Conservation (phyloP, 2,329 filamentous ascomycete genomes). For the Penicillium polonicum region DNA sequence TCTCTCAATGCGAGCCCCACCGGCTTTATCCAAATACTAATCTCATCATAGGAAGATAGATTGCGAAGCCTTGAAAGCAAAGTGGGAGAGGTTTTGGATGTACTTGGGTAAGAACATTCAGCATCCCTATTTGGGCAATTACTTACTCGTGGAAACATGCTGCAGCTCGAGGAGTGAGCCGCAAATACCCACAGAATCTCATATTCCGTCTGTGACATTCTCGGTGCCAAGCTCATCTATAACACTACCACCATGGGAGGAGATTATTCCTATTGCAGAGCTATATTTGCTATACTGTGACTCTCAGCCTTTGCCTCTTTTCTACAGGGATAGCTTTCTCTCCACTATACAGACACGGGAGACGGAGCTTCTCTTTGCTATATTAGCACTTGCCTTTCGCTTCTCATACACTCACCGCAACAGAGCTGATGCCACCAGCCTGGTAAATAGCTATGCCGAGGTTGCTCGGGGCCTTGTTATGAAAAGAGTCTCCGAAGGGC, state of each 20-base stretch:
- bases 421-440: constrained; percentile 21
- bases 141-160: neutral
- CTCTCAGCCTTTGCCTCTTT: constrained; percentile 52
- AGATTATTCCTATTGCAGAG: constrained; percentile 41
- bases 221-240: constrained; percentile 21
- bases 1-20: neutral
- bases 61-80: constrained; percentile 36
- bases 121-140: constrained; percentile 2
- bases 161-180: constrained; percentile 19
- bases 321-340: constrained; percentile 45
- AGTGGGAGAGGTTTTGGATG: constrained; percentile 37
- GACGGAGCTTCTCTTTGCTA: constrained; percentile 36
- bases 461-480: constrained; percentile 40
- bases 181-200: constrained; percentile 7
- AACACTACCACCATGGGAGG: constrained; percentile 40
- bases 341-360: constrained; percentile 41
- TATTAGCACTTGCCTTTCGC: constrained; percentile 45
- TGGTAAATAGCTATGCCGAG: constrained; percentile 41
- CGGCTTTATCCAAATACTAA: neutral
- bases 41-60: constrained; percentile 30
- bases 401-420: constrained; percentile 38
- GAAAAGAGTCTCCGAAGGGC: constrained; percentile 39
- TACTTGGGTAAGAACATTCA: constrained; percentile 32
- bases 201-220: constrained; percentile 9
- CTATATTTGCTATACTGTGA: constrained; percentile 51